A percentile compares a stretch with the other conserved stretches of the same genome.
Evolutionary conservation across 148 eudicot genomes (phyloP).

Genomic region (Rhododendron simsii): DNA sequence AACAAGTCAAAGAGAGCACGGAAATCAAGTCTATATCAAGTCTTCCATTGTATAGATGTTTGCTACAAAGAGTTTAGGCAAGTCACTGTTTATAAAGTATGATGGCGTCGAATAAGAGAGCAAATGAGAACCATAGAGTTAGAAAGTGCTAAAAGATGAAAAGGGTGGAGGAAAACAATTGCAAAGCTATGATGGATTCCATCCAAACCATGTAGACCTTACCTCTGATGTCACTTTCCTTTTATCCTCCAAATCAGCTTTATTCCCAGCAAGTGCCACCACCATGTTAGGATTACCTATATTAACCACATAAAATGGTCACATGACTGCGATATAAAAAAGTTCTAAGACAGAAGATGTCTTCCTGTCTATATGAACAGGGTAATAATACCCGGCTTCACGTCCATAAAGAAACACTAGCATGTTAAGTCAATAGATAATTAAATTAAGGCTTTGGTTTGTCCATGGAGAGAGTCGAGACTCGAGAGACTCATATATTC

Average conservation of each 20-base stretch:
- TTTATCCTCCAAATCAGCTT: constrained; percentile 82
- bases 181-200: neutral
- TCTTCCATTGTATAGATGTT: neutral
- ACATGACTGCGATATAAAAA: neutral
- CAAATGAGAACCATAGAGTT: neutral
- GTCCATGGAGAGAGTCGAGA: neutral
- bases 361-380: neutral
- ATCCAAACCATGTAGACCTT: constrained; percentile 15
- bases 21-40: neutral
- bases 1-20: neutral
- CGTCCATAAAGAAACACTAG: neutral
- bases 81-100: neutral
- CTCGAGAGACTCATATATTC: neutral
- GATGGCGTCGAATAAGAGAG: neutral
- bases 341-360: neutral
- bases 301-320: constrained; percentile 6
- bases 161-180: neutral
- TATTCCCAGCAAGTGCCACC: constrained; percentile 95
- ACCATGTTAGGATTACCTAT: constrained; percentile 96
- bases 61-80: neutral
- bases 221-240: constrained; percentile 84
- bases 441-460: neutral
- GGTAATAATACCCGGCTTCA: neutral
- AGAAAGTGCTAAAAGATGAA: neutral
- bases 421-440: neutral